A percentile compares a stretch with the other conserved stretches of the same genome.
Conservation (phyloP, 2,329 filamentous ascomycete genomes). For the Monosporascus sp. region DNA sequence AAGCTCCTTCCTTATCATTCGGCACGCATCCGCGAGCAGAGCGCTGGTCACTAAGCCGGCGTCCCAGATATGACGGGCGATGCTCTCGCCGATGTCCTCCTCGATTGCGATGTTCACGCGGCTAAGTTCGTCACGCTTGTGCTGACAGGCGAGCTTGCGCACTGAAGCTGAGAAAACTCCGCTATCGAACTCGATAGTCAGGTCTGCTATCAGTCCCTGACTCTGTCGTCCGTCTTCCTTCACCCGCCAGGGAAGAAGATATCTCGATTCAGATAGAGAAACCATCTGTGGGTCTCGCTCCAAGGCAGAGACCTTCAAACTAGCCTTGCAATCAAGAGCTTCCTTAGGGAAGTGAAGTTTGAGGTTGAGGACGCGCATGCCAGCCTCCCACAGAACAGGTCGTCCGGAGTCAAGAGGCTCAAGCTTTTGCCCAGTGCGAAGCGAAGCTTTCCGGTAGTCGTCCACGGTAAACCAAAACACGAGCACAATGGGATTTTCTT, state of each 20-base stretch:
- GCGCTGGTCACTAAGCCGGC: conserved; percentile 44
- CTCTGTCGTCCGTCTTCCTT: neutral
- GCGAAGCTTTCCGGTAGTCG: neutral
- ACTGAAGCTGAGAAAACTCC: conserved; percentile 1
- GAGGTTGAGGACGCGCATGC: conserved; percentile 36
- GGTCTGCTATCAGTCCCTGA: conserved; percentile 1
- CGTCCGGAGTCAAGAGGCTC: conserved; percentile 1
- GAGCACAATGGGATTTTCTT: conserved; percentile 38
- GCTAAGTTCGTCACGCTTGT: conserved; percentile 24
- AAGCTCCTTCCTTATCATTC: neutral
- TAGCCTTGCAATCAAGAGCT: neutral
- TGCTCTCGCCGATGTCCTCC: conserved; percentile 55
- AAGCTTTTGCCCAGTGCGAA: conserved; percentile 28
- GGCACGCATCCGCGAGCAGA: conserved; percentile 24
- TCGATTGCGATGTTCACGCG: conserved; percentile 35
- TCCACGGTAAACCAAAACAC: neutral
- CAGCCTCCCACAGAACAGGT: conserved; percentile 20
- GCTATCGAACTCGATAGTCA: conserved; percentile 1
- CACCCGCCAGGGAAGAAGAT: neutral
- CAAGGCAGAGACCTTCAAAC: neutral
- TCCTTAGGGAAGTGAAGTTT: conserved; percentile 10
- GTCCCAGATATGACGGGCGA: conserved; percentile 56
- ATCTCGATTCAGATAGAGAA: neutral
- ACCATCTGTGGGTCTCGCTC: neutral
- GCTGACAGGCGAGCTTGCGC: conserved; percentile 6